Base-by-base conservation (phyloP, 2,329 filamentous ascomycete species). In the Onygenales sp. region DNA sequence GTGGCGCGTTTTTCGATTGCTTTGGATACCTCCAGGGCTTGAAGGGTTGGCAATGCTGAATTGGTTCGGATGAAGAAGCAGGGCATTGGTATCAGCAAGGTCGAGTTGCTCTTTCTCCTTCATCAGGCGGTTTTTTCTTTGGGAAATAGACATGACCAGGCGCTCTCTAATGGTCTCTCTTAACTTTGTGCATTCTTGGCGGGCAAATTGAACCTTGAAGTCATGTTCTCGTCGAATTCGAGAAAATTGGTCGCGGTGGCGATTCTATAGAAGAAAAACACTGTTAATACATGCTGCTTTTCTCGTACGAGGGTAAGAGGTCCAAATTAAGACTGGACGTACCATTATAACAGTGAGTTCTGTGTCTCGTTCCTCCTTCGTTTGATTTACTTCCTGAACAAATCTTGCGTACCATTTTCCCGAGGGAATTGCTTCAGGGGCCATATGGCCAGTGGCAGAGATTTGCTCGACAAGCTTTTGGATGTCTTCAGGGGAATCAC, bases 371-470 rank as follows among this genome's bases (percentile, higher is more conserved):
- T 89, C 82, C 70, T 97, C 91, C 60, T 95, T 84, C 7, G 89
- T 80, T 68, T 94, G 86, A 66, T 96, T 94, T 52, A 96, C 81
- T 57, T 92, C 84, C 60, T 89, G 82, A 17, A 93, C 83, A 73
- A 94, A 97, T 60, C 89, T 84, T 55, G 85, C 80, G 68, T 95
- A 96, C 65, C 86, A 83, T 63, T 85, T 88, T 1, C 93, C 93
- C 36, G 89, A 79, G 60, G 82, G 69, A 35, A 76, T 77, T 66
- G 80, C 82, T 60, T 84, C 89, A 73, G 87, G 86, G 51, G 85
- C 88, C 66, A 64, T 87, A 71, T 63, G 81, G 79, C 71, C 80
- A 9, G 75, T 75, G 50, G 78, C 76, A 39, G 75, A 72, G 53
- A 80, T 76, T 54, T 78, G 74, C 57, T 78, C 75, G 55, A 82